Base-by-base conservation (phyloP, 169 alveolate genomes). In the Plasmodium ovale region DNA sequence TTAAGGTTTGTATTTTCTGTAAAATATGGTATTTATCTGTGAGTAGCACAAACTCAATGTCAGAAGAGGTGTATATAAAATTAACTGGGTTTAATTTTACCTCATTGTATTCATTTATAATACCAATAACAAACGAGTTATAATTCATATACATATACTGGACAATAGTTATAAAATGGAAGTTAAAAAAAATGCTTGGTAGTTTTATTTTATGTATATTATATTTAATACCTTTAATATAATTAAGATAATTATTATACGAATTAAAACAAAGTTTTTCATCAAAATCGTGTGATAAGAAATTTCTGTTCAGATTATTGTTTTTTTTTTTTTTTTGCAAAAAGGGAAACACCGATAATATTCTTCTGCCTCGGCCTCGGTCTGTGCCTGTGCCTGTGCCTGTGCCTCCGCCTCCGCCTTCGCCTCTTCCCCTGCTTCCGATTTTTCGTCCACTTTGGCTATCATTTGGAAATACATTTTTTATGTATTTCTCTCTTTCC, bases 121-220 rank as follows among this genome's bases (percentile, higher is more conserved):
- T 85, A 14, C 91, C 91, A 39, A 85, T 85, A n/a, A 85, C 39
- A 53, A 69, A 85, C 27, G 77, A 65, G 29, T 70, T 85, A 49
- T 85, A 85, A 68, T 85, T 67, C 72, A 85, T 54, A 51, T 68
- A 85, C 72, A 85, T 85, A 35, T 69, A 85, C 10, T 85, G 87
- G 3, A 70, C 91, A 12, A 85, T 85, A 4, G 91, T 62, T n/a
- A 70, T 21, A 69, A 85, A 85, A 69, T 85, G 87, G 2, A 53
- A 29, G 58, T 85, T 42, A 31, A 85, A 62, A 56, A 85, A 85
- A 19, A 37, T 19, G 1, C 56, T 1, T 12, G 91, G 91, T 39
- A 85, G 27, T 33, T 85, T 85, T 12, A 85, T 69, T 85, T 56
- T 85, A 51, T 85, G 69, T 23, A 85, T 85, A 21, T 85, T 85